A percentile compares a stretch with the other conserved stretches of the same genome.
phyloP scores from a whole-genome alignment of 2,329 filamentous ascomycete genomes.

The Talaromyces sp. region DNA sequence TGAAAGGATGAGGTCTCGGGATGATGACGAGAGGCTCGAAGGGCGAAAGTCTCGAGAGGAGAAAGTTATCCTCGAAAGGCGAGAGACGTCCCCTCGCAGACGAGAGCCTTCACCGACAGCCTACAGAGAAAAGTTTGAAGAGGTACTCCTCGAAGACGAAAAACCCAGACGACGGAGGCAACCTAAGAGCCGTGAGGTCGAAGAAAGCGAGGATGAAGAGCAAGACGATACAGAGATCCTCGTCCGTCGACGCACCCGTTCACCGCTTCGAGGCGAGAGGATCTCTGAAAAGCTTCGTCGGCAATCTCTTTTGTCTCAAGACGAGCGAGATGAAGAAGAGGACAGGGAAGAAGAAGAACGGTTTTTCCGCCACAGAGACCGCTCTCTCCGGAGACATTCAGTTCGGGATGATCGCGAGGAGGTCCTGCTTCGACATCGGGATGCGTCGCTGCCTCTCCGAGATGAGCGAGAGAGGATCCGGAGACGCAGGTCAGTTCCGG shows the following conservation, averaged over 20 bases:
- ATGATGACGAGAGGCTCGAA: constrained; percentile 8
- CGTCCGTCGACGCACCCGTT: not conserved
- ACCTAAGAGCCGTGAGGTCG: constrained; percentile 8
- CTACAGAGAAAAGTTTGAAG: not conserved
- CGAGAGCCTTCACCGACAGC: constrained; percentile 17
- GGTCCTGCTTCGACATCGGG: constrained; percentile 4
- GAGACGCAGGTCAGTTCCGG: not conserved
- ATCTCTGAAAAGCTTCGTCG: constrained; percentile 1
- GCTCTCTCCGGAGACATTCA: not conserved
- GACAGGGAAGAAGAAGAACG: constrained; percentile 1
- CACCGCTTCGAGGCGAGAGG: not conserved
- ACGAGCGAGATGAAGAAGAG: constrained; percentile 3
- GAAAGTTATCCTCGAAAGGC: constrained; percentile 29
- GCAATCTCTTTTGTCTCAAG: constrained; percentile 7
- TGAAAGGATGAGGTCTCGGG: not conserved
- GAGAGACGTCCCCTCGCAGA: constrained; percentile 15
- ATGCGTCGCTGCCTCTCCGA: constrained; percentile 1
- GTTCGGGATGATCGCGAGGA: constrained; percentile 8
- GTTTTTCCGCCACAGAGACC: constrained; percentile 3
- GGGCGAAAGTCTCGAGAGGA: not conserved
- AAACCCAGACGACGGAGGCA: not conserved
- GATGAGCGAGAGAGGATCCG: not conserved
- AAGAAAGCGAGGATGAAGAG: not conserved
- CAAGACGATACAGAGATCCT: not conserved
- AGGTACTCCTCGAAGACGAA: constrained; percentile 9